phyloP scores from a whole-genome alignment of 1,284 basidiomycete genomes.

The Inonotus hispidus region DNA sequence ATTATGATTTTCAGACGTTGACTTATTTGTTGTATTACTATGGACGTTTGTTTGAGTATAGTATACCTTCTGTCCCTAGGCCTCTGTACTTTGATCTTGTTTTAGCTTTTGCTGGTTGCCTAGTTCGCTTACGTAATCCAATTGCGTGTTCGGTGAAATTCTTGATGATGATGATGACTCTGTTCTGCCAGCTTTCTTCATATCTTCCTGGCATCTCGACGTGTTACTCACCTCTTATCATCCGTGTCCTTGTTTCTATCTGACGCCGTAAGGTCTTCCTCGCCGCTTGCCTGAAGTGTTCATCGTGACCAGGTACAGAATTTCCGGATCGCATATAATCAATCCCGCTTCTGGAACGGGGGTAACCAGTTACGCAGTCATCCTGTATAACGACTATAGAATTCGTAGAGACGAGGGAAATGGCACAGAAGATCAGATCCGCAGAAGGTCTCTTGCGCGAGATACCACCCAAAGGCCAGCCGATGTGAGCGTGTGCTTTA shows the following conservation, averaged over 20 bases:
- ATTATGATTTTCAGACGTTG: background rate
- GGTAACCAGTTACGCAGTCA: background rate
- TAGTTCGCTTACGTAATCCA: slow-evolving; percentile 1
- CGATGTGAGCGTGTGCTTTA: slow-evolving; percentile 24
- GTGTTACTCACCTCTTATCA: background rate
- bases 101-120: background rate
- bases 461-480: slow-evolving; percentile 32
- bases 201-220: background rate
- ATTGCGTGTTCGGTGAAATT: background rate
- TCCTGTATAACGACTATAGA: background rate
- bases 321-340: background rate
- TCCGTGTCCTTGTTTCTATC: background rate
- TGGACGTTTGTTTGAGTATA: background rate
- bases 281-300: background rate
- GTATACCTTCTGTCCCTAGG: background rate
- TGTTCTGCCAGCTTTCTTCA: background rate
- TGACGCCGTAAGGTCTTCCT: background rate
- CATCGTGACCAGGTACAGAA: background rate
- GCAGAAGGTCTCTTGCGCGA: slow-evolving; percentile 56
- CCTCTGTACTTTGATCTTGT: background rate
- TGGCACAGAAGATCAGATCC: slow-evolving; percentile 63
- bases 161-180: background rate
- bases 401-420: slow-evolving; percentile 24
- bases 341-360: background rate
- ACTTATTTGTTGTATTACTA: background rate